Conservation (phyloP, 1,284 basidiomycete genomes). For the Hymenochaete sp. region DNA sequence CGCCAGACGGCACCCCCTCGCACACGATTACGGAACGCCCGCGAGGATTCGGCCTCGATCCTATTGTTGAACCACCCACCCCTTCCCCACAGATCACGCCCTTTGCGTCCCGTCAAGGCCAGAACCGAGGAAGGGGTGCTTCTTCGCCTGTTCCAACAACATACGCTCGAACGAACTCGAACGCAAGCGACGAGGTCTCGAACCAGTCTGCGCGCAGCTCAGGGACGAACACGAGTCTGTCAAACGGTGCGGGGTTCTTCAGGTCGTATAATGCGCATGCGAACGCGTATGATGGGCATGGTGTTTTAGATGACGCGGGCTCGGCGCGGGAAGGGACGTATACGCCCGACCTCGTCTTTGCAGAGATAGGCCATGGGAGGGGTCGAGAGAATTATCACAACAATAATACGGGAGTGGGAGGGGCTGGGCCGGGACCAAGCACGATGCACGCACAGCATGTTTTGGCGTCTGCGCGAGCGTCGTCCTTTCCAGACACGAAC, state of each 20-base stretch:
- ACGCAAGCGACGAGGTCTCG: slow-evolving; percentile 29
- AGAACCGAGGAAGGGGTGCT: too few species aligned
- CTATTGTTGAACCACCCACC: slow-evolving; percentile 44
- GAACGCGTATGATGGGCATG: too few species aligned
- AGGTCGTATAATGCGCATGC: slow-evolving; percentile 43
- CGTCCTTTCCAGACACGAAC: slow-evolving; percentile 21
- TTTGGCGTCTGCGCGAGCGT: slow-evolving; percentile 15
- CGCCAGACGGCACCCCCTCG: slow-evolving; percentile 37
- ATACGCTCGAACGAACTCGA: slow-evolving; percentile 16
- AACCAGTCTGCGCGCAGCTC: slow-evolving; percentile 36
- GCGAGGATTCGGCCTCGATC: slow-evolving; percentile 46
- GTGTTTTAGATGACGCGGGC: slow-evolving; percentile 30
- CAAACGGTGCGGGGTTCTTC: slow-evolving; percentile 52
- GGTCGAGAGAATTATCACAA: slow-evolving; percentile 30
- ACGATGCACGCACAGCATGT: slow-evolving; percentile 11
- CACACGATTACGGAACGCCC: slow-evolving; percentile 19
- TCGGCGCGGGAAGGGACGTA: slow-evolving; percentile 46
- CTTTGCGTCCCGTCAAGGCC: slow-evolving; percentile 9
- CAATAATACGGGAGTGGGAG: slow-evolving; percentile 5
- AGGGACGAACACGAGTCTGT: slow-evolving; percentile 36
- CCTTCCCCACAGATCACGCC: slow-evolving; percentile 51
- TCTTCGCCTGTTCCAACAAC: slow-evolving; percentile 1
- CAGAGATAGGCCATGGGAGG: slow-evolving; percentile 68
- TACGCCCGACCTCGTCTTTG: slow-evolving; percentile 66
- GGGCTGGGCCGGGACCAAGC: slow-evolving; percentile 19